Evolutionary conservation across 2,329 filamentous ascomycete species (phyloP), one percentile per base, ranked within the genome.

Genomic region (Fusarium ramigenum): DNA sequence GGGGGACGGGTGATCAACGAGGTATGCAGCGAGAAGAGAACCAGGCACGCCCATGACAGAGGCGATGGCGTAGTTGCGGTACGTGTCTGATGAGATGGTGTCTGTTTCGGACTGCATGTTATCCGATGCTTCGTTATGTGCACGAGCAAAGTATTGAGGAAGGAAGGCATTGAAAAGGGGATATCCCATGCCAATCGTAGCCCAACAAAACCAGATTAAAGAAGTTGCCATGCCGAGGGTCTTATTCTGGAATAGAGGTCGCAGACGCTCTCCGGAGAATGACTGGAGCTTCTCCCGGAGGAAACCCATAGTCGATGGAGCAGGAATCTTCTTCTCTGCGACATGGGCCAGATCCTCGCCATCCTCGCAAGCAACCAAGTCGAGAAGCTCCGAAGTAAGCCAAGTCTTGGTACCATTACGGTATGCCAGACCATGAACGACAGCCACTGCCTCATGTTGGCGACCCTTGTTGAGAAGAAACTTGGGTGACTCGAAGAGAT

Each of bases 131-230:
- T 73, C 84, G 39, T 82, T 82, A 32, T 89, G 87, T 63, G 90
- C 88, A 40, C 78, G 81, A 30, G 91, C 89, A 66, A 97, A 89
- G 78, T 96, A 96, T 75, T 96, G 93, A 1, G 94, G 94, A n/a
- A 97, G 87, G 83, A 97, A 97, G 59, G 93, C 92, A 81, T 96
- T 96, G 87, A 96, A 97, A 4, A 97, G 88, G 2, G 93, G 94
- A 78, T 96, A 97, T 6, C 91, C 93, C 90, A 97, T 93, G 67
- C 94, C 94, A 74, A 97, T 95, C 19, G 90, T 91, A 0, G 91
- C 87, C 94, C 94, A 97, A 79, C 90, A 91, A 81, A 95, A 93
- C 93, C 93, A 95, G 53, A 96, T 85, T 28, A 91, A 82, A 7
- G 73, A 77, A 2, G 88, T 90, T 43, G 87, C 85, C 59, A 84